Base-by-base conservation (phyloP, 345 rosid species). In the Heritiera littoralis region DNA sequence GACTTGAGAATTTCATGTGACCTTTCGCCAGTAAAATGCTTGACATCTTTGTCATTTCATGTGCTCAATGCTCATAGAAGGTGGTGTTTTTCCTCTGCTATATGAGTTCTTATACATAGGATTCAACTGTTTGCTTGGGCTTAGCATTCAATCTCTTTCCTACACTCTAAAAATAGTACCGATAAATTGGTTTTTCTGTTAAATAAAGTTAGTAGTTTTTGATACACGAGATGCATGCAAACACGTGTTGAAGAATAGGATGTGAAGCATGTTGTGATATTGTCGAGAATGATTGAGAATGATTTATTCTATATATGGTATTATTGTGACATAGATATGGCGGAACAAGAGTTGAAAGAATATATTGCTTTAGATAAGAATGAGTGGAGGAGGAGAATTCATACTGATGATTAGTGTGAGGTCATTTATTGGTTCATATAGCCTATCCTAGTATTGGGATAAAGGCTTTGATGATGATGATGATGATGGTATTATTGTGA, bases 1-100 rank as follows among this genome's bases (percentile, higher is more conserved):
- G 40, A 63, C 66, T 61, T 61, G 23, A 35, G 60, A 63, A 28
- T 58, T 79, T 71, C 52, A 78, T 45, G 72, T 58, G 38, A 6
- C 71, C 65, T 35, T 30, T 61, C 10, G 12, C 45, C 55, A n/a
- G 80, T 78, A 70, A 65, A 63, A 41, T 15, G 28, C 63, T 71
- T 52, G 63, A 65, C 40, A 41, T 45, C 59, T 63, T 30, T 61
- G 28, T 43, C 35, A 54, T 45, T 32, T 69, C 41, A 45, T 28
- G 67, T 55, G 58, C 65, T 38, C 14, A 54, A 32, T 56, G 61
- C 67, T 41, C n/a, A 54, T 41, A 30, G 9, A 65, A 72, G 82
- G 66, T 81, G 6, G 54, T 45, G 67, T 58, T 20, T 64, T 32
- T 68, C 15, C 35, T 46, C 43, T 49, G 3, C 55, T 1, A 14